Conservation (phyloP, 2,329 filamentous ascomycete genomes). For the Septoria petroselini region DNA sequence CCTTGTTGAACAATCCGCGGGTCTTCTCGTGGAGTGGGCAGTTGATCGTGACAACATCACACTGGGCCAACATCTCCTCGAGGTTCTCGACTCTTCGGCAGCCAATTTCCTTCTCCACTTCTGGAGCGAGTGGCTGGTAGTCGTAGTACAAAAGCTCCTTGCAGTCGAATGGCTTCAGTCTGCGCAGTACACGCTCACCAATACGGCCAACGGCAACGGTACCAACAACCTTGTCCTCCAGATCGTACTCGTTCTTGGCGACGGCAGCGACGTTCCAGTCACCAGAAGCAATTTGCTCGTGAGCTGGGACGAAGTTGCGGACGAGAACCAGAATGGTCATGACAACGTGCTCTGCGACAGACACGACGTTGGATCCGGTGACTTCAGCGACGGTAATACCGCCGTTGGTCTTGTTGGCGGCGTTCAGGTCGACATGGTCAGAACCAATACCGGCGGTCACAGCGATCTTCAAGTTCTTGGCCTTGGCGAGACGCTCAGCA, state of each 20-base stretch:
- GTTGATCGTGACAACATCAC: conserved; percentile 98
- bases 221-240: conserved; percentile 95
- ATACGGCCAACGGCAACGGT: conserved; percentile 97
- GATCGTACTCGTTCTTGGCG: conserved; percentile 97
- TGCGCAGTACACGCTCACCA: conserved; percentile 92
- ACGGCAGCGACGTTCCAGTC: conserved; percentile 95
- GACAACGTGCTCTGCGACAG: conserved; percentile 96
- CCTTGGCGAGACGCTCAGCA: conserved; percentile 91
- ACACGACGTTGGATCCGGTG: conserved; percentile 96
- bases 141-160: conserved; percentile 99
- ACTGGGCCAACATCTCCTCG: conserved; percentile 91
- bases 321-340: conserved; percentile 97
- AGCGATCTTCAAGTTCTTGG: conserved; percentile 98
- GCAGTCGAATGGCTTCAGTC: conserved; percentile 97
- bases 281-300: conserved; percentile 84
- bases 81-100: conserved; percentile 82
- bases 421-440: conserved; percentile 95
- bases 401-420: conserved; percentile 97
- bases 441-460: conserved; percentile 97
- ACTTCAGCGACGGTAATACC: conserved; percentile 97
- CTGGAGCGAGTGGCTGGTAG: conserved; percentile 87
- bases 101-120: conserved; percentile 93
- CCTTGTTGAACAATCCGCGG: conserved; percentile 95
- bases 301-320: conserved; percentile 97
- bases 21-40: conserved; percentile 99